Percentiles rank a stretch among this genome's conserved stretches.
Conservation (phyloP, 2,329 filamentous ascomycete genomes). For the Aspergillus tamarii region DNA sequence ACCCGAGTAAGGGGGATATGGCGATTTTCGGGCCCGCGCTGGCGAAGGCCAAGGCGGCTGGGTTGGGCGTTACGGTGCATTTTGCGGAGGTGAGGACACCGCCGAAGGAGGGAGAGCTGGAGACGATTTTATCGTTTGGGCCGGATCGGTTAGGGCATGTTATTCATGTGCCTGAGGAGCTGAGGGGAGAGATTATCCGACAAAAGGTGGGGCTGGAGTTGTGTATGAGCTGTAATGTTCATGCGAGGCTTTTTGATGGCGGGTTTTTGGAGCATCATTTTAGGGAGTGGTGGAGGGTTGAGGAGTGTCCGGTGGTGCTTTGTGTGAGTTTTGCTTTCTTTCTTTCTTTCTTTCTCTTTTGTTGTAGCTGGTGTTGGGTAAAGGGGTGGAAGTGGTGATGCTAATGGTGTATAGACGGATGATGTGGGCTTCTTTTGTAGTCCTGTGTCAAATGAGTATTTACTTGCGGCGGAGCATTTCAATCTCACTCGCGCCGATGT, state of each 20-base stretch:
- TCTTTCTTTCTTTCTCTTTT: conserved; percentile 6
- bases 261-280: conserved; percentile 74
- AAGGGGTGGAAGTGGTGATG: conserved; percentile 1
- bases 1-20: conserved; percentile 68
- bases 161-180: conserved; percentile 68
- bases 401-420: conserved; percentile 64
- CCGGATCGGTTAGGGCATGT: conserved; percentile 77
- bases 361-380: not conserved
- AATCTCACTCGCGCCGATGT: conserved; percentile 54
- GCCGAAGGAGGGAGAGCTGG: conserved; percentile 62
- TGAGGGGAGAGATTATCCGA: conserved; percentile 60
- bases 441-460: conserved; percentile 75
- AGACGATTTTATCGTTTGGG: conserved; percentile 64
- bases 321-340: conserved; percentile 59
- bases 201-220: conserved; percentile 70
- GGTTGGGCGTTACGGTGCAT: conserved; percentile 71
- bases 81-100: conserved; percentile 72
- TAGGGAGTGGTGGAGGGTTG: conserved; percentile 65
- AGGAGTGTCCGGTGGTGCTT: conserved; percentile 64
- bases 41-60: conserved; percentile 55
- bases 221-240: conserved; percentile 80
- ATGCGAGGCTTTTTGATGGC: conserved; percentile 71
- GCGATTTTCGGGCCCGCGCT: conserved; percentile 64
- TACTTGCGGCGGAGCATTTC: conserved; percentile 73
- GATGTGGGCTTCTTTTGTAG: conserved; percentile 83